Conservation (phyloP, 192 early-diverging fungal genomes). For the Backusella mclennaniae region DNA sequence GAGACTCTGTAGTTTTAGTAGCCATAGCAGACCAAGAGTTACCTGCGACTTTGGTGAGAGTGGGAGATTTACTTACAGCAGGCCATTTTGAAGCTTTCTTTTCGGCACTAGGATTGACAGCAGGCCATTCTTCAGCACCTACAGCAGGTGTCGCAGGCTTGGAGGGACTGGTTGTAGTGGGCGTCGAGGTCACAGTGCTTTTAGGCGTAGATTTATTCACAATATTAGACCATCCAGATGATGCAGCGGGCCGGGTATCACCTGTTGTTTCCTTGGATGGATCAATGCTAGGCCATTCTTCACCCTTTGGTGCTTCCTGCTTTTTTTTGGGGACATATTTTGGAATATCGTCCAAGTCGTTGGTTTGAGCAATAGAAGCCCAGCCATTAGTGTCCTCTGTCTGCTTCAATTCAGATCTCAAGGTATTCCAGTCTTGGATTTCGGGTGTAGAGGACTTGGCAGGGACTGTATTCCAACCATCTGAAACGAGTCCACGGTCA, state of each 20-base stretch:
- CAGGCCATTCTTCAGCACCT: background rate
- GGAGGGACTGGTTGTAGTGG: background rate
- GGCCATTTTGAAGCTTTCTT: background rate
- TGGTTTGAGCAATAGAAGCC: background rate
- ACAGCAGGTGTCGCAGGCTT: background rate
- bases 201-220: background rate
- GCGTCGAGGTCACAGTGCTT: background rate
- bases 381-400: background rate
- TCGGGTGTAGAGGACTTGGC: background rate
- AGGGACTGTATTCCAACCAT: background rate
- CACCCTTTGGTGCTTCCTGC: background rate
- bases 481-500: background rate
- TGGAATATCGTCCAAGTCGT: background rate
- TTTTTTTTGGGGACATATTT: background rate
- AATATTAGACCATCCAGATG: background rate
- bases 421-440: background rate
- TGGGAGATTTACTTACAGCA: background rate
- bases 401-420: background rate
- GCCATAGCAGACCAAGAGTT: background rate
- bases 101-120: background rate
- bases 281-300: background rate
- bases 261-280: background rate
- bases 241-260: background rate
- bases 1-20: background rate
- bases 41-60: background rate